Conservation (phyloP, 192 early-diverging fungal genomes). For the Allomyces javanicus region DNA sequence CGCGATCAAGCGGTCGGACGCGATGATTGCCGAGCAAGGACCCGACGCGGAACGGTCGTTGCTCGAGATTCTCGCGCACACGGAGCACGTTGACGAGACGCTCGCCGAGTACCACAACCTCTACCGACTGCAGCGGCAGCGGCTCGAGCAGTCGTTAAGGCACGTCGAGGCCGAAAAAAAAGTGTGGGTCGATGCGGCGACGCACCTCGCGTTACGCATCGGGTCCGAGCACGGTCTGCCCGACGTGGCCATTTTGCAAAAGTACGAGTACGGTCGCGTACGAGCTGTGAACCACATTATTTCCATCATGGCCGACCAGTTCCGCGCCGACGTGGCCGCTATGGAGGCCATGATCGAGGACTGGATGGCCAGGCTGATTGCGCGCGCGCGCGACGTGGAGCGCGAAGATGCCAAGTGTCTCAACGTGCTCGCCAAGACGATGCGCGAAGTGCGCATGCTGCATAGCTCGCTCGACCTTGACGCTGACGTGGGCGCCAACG, state of each 20-base stretch:
- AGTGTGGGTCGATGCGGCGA: conserved; percentile 38
- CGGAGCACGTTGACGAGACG: conserved; percentile 33
- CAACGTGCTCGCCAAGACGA: conserved; percentile 23
- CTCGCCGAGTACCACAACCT: conserved; percentile 37
- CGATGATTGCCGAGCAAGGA: conserved; percentile 27
- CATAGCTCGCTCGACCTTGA: conserved; percentile 21
- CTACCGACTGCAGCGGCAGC: conserved; percentile 32
- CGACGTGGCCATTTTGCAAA: conserved; percentile 26
- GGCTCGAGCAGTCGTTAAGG: conserved; percentile 27
- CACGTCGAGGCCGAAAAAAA: conserved; percentile 28
- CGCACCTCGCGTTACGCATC: conserved; percentile 26
- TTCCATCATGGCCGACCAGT: conserved; percentile 23
- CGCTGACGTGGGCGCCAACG: background rate
- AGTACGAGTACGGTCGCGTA: conserved; percentile 24
- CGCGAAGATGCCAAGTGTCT: conserved; percentile 32
- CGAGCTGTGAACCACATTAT: conserved; percentile 26
- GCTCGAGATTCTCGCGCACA: conserved; percentile 22
- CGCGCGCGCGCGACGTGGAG: conserved; percentile 28
- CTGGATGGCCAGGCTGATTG: conserved; percentile 22
- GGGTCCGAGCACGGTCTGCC: conserved; percentile 29
- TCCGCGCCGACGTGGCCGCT: conserved; percentile 20
- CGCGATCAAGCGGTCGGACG: conserved; percentile 28
- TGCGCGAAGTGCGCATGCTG: conserved; percentile 25
- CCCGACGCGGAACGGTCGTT: conserved; percentile 31
- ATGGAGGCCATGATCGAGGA: conserved; percentile 29